phyloP scores from a whole-genome alignment of 1,139 yeast species.

The Hanseniaspora gamundiae region DNA sequence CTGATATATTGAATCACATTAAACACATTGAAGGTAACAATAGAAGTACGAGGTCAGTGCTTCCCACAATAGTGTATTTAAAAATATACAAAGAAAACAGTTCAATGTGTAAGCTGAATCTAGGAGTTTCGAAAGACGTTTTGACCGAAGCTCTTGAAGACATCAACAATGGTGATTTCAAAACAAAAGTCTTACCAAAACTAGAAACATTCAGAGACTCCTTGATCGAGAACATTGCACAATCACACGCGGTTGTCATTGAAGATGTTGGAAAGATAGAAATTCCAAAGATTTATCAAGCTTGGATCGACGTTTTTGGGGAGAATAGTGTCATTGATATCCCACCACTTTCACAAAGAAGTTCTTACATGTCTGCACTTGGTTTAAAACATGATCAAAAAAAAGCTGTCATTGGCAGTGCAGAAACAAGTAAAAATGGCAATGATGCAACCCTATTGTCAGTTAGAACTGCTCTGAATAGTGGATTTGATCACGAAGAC shows the following conservation, averaged over 20 bases:
- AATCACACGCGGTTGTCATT: conserved; percentile 54
- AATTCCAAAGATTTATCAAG: conserved; percentile 14
- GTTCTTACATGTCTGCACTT: too few species aligned
- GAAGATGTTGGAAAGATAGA: conserved; percentile 43
- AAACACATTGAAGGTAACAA: too few species aligned
- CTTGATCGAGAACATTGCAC: conserved; percentile 43
- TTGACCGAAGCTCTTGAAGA: conserved; percentile 38
- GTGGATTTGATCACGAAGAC: too few species aligned
- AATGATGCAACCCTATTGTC: too few species aligned
- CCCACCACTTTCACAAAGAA: too few species aligned
- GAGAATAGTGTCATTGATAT: too few species aligned
- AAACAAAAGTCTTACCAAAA: conserved; percentile 32
- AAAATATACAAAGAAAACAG: too few species aligned
- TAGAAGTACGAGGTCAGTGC: conserved; percentile 66
- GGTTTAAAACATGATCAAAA: too few species aligned
- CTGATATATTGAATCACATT: conserved; percentile 61
- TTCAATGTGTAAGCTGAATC: conserved; percentile 32
- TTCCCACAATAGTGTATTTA: conserved; percentile 23
- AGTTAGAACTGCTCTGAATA: too few species aligned
- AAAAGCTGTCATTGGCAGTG: too few species aligned
- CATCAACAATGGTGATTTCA: conserved; percentile 35
- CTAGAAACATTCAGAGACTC: conserved; percentile 45
- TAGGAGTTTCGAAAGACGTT: conserved; percentile 48
- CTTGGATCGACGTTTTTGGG: conserved; percentile 38
- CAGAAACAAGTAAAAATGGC: too few species aligned